Conservation (phyloP, 768 basidiomycete genomes). For the Tylopilus sp. region DNA sequence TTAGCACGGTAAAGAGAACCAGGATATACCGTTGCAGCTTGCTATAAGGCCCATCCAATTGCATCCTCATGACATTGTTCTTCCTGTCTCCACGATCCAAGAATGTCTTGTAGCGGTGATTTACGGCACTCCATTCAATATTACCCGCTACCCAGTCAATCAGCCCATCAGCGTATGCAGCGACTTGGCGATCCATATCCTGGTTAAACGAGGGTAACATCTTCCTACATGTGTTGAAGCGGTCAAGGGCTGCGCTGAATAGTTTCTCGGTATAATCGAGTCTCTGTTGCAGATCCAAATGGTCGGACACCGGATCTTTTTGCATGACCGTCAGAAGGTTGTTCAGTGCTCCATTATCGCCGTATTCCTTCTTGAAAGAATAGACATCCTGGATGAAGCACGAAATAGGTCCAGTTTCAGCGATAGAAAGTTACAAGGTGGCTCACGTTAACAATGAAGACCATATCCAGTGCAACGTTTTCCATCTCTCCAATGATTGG, state of each 20-base stretch:
- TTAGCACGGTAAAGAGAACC: constrained; percentile 6
- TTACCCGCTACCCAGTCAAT: constrained; percentile 26
- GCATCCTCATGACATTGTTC: constrained; percentile 19
- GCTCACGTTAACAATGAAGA: constrained; percentile 26
- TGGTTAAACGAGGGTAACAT: constrained; percentile 16
- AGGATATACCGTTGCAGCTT: constrained; percentile 1
- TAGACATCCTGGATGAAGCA: constrained; percentile 21
- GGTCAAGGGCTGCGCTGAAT: constrained; percentile 20
- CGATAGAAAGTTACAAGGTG: too few relatives aligned
- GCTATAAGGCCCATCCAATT: constrained; percentile 1
- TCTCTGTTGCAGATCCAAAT: constrained; percentile 24
- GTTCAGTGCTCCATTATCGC: constrained; percentile 28
- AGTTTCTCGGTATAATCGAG: constrained; percentile 19
- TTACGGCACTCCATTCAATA: constrained; percentile 27
- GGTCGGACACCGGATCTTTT: constrained; percentile 21
- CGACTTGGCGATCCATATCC: constrained; percentile 16
- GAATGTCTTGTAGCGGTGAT: constrained; percentile 27
- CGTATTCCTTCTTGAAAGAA: constrained; percentile 30
- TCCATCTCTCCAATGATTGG: constrained; percentile 28
- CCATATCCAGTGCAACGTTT: constrained; percentile 24
- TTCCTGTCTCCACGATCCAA: constrained; percentile 18
- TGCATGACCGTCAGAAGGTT: constrained; percentile 28
- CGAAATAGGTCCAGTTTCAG: background rate
- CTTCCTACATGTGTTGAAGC: constrained; percentile 21
- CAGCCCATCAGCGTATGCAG: constrained; percentile 25